Conservation (phyloP, 352 stramenopile genomes). For the Globisporangium camurandrum region DNA sequence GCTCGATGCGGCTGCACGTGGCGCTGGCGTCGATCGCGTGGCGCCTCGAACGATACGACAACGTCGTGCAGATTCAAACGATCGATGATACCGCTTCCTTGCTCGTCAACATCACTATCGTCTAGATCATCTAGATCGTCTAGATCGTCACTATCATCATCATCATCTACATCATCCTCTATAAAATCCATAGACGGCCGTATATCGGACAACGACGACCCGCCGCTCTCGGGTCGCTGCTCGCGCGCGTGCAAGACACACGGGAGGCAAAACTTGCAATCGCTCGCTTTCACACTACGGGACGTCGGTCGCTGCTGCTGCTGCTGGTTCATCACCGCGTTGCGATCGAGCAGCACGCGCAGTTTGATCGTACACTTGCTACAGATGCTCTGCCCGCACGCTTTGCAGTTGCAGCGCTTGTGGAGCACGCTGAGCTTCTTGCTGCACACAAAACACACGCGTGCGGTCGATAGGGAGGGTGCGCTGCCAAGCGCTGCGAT, state of each 20-base stretch:
- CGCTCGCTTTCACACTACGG: no score
- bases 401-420: conserved; percentile 6
- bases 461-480: conserved; percentile 2
- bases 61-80: no score
- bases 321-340: no score
- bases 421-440: conserved; percentile 23
- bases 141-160: no score
- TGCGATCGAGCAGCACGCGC: conserved; percentile 5
- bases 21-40: no score
- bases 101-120: neutral
- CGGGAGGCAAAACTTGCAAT: conserved; percentile 11
- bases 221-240: conserved; percentile 5
- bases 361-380: conserved; percentile 12
- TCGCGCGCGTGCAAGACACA: conserved; percentile 9
- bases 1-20: no score
- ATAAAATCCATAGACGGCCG: no score
- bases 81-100: no score
- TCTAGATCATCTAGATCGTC: conserved; percentile 3
- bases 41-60: no score
- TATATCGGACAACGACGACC: no score
- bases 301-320: no score
- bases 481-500: conserved; percentile 5
- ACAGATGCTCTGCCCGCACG: conserved; percentile 13
- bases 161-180: no score
- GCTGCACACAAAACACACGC: conserved; percentile 19